A percentile compares a stretch with the other conserved stretches of the same genome.
Evolutionary conservation across 768 basidiomycete genomes (phyloP).

Genomic region (Xanthoconium purpureum): DNA sequence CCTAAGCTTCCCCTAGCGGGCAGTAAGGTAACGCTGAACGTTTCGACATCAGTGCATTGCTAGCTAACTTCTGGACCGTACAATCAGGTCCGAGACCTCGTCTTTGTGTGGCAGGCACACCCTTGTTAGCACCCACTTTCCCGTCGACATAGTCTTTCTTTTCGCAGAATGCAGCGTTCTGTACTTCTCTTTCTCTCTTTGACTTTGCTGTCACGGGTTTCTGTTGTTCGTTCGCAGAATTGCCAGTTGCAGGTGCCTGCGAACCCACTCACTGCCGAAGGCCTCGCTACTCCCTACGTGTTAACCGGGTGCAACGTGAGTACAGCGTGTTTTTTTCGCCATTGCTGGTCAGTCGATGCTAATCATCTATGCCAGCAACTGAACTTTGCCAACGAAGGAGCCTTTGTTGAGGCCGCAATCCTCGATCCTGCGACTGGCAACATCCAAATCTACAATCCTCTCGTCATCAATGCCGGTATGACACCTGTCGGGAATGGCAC

Average conservation of each 20-base stretch:
- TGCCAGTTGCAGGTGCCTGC: constrained; percentile 22
- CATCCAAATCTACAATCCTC: constrained; percentile 28
- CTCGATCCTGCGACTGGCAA: constrained; percentile 27
- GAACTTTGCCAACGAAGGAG: constrained; percentile 24
- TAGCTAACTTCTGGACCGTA: neutral
- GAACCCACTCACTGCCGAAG: constrained; percentile 23
- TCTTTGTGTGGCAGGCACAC: constrained; percentile 22
- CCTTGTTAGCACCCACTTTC: constrained; percentile 1
- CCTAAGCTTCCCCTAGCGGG: constrained; percentile 5
- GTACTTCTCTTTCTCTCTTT: constrained; percentile 10
- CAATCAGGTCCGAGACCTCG: constrained; percentile 24
- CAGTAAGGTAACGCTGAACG: constrained; percentile 5
- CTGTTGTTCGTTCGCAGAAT: constrained; percentile 19
- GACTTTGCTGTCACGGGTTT: constrained; percentile 11
- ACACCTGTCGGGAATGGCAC: constrained; percentile 8
- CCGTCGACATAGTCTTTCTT: neutral
- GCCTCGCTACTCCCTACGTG: constrained; percentile 27
- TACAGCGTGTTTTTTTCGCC: neutral
- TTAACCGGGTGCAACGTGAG: constrained; percentile 30
- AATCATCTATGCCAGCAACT: constrained; percentile 19
- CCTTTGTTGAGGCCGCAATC: constrained; percentile 29
- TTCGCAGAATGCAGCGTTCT: constrained; percentile 11
- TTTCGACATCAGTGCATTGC: neutral
- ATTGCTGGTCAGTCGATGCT: neutral
- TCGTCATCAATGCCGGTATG: constrained; percentile 32